A percentile compares a stretch with the other conserved stretches of the same genome.
These are phyloP conservation scores for Mucor sp. DNA, from an alignment of 371 early-diverging fungal species.

Conservation along the genomic window DNA sequence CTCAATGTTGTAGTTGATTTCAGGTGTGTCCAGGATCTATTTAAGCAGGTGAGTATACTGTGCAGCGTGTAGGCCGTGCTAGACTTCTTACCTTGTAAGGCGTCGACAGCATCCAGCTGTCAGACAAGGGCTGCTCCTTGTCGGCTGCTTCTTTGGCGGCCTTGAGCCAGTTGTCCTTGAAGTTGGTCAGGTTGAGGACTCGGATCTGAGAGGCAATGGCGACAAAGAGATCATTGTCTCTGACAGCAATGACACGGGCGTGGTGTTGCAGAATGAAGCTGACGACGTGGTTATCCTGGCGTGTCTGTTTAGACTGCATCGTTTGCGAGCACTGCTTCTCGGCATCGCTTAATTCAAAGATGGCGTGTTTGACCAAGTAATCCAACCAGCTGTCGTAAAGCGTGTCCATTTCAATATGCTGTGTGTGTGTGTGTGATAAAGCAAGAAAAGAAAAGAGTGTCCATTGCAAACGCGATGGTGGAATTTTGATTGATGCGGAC, in stretches of 20 bases:
- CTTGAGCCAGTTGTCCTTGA: conserved; percentile 44
- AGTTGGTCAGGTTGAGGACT: conserved; percentile 34
- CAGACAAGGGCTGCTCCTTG: background rate
- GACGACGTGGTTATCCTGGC: background rate
- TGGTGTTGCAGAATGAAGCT: conserved; percentile 23
- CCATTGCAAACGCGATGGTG: background rate
- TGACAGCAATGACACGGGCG: conserved; percentile 32
- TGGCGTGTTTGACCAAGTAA: conserved; percentile 21
- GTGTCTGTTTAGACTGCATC: conserved; percentile 14
- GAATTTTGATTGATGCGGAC: background rate
- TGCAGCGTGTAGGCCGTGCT: background rate
- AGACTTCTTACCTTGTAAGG: conserved; percentile 40
- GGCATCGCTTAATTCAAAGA: conserved; percentile 19
- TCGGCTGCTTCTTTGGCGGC: conserved; percentile 18
- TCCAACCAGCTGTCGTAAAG: conserved; percentile 23
- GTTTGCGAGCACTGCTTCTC: background rate
- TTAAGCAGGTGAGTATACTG: conserved; percentile 2
- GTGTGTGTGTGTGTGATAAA: no score
- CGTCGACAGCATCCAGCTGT: conserved; percentile 34
- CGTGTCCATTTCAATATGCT: background rate
- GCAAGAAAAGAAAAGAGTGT: background rate
- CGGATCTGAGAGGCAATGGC: conserved; percentile 40
- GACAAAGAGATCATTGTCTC: conserved; percentile 44
- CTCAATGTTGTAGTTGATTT: conserved; percentile 39
- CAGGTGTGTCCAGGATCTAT: conserved; percentile 41